These are phyloP conservation scores for Nepenthes gracilis DNA, from an alignment of 148 eudicot species.

Conservation along the genomic window DNA sequence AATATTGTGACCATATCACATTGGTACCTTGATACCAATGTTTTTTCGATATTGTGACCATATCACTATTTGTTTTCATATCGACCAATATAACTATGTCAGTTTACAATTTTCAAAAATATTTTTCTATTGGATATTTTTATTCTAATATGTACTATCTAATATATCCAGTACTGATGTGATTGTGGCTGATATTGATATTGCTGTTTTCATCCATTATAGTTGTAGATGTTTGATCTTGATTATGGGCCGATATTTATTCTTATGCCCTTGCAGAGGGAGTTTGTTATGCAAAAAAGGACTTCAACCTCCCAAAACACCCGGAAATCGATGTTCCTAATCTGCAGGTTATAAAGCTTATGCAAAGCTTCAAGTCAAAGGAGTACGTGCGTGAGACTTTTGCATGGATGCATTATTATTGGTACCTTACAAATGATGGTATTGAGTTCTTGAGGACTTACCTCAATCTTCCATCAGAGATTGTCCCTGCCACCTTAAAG, in stretches of 20 bases:
- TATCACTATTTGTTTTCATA: too few relatives aligned
- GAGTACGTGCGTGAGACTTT: conserved; percentile 89
- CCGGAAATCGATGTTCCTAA: conserved; percentile 77
- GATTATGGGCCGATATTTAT: background rate
- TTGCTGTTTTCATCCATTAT: too few relatives aligned
- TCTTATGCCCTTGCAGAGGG: conserved; percentile 41
- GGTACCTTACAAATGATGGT: conserved; percentile 90
- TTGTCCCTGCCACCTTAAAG: conserved; percentile 93
- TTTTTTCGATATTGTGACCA: too few relatives aligned
- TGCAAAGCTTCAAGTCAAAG: conserved; percentile 82
- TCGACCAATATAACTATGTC: too few relatives aligned
- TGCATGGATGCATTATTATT: conserved; percentile 98
- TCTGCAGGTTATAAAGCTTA: conserved; percentile 73
- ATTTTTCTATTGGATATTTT: too few relatives aligned
- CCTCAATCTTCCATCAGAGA: conserved; percentile 89
- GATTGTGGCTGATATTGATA: too few relatives aligned
- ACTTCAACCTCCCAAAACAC: conserved; percentile 72
- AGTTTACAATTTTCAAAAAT: too few relatives aligned
- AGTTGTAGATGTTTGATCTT: too few relatives aligned
- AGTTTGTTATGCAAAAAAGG: conserved; percentile 79
- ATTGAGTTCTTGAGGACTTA: conserved; percentile 91
- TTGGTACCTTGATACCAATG: too few relatives aligned
- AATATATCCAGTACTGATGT: too few relatives aligned
- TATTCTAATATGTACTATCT: too few relatives aligned
- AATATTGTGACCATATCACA: too few relatives aligned